A percentile compares a stretch with the other conserved stretches of the same genome.
phyloP scores from a whole-genome alignment of 495 filamentous ascomycete genomes.

The Xylaria flabelliformis region DNA sequence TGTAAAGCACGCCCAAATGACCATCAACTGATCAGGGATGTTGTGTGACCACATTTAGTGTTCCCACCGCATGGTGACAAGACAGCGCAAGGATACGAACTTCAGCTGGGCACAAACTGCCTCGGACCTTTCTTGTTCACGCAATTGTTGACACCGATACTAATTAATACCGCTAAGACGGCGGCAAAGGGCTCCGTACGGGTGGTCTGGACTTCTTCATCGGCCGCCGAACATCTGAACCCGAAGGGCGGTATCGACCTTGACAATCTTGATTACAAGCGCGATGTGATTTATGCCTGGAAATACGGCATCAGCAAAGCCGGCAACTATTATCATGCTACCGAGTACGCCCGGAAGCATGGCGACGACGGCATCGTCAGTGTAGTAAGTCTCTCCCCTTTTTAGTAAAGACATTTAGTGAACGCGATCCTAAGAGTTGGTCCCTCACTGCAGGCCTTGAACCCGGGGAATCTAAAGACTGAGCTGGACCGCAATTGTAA shows the following conservation, averaged over 20 bases:
- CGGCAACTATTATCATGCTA: constrained; percentile 48
- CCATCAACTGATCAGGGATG: not conserved
- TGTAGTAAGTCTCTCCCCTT: constrained; percentile 32
- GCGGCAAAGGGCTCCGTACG: constrained; percentile 42
- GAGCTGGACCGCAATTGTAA: constrained; percentile 32
- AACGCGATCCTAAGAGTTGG: not conserved
- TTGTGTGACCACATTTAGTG: not conserved
- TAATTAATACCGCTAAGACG: constrained; percentile 35
- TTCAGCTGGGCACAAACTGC: constrained; percentile 51
- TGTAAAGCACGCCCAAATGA: not conserved
- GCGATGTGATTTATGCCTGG: constrained; percentile 32
- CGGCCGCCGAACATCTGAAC: constrained; percentile 36
- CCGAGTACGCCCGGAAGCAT: constrained; percentile 46
- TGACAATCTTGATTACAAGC: constrained; percentile 44
- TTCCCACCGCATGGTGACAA: constrained; percentile 27
- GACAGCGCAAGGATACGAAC: constrained; percentile 42
- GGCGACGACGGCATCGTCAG: constrained; percentile 44
- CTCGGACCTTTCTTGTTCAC: constrained; percentile 51
- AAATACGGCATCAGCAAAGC: constrained; percentile 52
- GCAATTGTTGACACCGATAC: constrained; percentile 51
- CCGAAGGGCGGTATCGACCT: constrained; percentile 48
- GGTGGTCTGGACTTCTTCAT: constrained; percentile 53
- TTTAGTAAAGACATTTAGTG: not conserved
- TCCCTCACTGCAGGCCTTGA: constrained; percentile 32
- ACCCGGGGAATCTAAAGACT: constrained; percentile 55